phyloP scores from a whole-genome alignment of 2,329 filamentous ascomycete genomes.

The Emmonsia crescens region DNA sequence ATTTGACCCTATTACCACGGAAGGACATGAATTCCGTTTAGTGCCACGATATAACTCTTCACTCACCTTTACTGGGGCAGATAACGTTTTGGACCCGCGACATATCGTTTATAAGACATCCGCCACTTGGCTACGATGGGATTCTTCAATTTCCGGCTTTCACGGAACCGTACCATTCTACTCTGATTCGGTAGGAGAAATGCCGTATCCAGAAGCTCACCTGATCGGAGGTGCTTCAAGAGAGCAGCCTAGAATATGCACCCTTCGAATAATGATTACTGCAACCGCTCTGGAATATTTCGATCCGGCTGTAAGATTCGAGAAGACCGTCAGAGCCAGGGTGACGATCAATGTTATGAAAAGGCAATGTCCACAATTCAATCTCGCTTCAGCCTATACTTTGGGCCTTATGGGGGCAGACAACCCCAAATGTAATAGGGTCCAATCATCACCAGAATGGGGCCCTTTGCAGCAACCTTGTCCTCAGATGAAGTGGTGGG shows the following conservation, averaged over 20 bases:
- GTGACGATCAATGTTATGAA: conserved; percentile 11
- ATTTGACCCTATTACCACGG: conserved; percentile 1
- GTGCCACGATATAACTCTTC: conserved; percentile 8
- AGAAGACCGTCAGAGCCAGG: conserved; percentile 13
- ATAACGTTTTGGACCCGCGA: not conserved
- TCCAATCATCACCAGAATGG: too few relatives aligned
- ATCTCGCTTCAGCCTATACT: not conserved
- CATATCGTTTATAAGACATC: conserved; percentile 2
- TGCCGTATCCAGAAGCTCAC: not conserved
- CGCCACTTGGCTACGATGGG: conserved; percentile 17
- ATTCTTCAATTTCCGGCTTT: conserved; percentile 10
- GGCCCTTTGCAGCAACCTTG: not conserved
- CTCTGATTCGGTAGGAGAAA: conserved; percentile 8
- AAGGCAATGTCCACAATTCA: not conserved
- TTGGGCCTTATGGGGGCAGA: not conserved
- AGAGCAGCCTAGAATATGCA: not conserved
- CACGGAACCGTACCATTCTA: conserved; percentile 16
- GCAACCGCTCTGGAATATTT: conserved; percentile 10
- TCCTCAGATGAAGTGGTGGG: not conserved
- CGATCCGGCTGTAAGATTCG: conserved; percentile 8
- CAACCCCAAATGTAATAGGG: not conserved
- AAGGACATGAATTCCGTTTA: conserved; percentile 10
- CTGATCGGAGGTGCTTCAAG: not conserved
- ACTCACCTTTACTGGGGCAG: not conserved
- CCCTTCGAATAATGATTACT: conserved; percentile 12